A percentile compares a stretch with the other conserved stretches of the same genome.
phyloP scores from a whole-genome alignment of 202 grass and related monocot genomes.

The Zoysia matrella region DNA sequence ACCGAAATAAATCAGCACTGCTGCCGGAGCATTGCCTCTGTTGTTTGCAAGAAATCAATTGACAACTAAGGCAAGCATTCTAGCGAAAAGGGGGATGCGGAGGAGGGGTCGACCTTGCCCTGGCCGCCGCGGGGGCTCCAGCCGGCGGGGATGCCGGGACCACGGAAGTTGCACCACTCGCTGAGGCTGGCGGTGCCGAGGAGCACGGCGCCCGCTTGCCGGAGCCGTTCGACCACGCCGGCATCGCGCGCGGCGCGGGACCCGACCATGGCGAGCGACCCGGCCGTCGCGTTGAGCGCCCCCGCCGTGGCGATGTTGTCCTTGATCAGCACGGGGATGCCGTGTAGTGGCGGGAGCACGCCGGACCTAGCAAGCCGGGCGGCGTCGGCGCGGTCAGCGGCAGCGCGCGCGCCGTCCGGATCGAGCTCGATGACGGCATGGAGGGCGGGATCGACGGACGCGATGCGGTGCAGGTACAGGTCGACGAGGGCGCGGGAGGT shows the following conservation, averaged over 20 bases:
- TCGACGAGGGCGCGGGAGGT: constrained; percentile 69
- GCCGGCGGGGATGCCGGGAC: constrained; percentile 43
- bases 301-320: constrained; percentile 74
- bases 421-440: constrained; percentile 81
- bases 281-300: constrained; percentile 67
- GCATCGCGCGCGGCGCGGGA: constrained; percentile 63
- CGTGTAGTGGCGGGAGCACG: constrained; percentile 43
- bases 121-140: constrained; percentile 80
- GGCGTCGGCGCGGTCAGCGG: constrained; percentile 50
- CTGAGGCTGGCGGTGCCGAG: constrained; percentile 74
- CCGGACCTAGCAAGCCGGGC: background rate
- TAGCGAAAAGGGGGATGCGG: background rate
- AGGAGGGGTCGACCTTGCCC: constrained; percentile 37
- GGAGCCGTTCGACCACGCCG: constrained; percentile 56
- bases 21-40: background rate
- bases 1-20: constrained; percentile 3
- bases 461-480: constrained; percentile 59
- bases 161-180: constrained; percentile 81
- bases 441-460: constrained; percentile 57
- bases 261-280: constrained; percentile 71
- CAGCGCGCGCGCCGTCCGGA: constrained; percentile 43
- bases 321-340: constrained; percentile 72
- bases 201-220: constrained; percentile 61
- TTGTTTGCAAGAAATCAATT: background rate
- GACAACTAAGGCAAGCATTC: background rate